Base-by-base conservation (phyloP, 2,329 filamentous ascomycete genomes). In the Cryphonectria japonica region DNA sequence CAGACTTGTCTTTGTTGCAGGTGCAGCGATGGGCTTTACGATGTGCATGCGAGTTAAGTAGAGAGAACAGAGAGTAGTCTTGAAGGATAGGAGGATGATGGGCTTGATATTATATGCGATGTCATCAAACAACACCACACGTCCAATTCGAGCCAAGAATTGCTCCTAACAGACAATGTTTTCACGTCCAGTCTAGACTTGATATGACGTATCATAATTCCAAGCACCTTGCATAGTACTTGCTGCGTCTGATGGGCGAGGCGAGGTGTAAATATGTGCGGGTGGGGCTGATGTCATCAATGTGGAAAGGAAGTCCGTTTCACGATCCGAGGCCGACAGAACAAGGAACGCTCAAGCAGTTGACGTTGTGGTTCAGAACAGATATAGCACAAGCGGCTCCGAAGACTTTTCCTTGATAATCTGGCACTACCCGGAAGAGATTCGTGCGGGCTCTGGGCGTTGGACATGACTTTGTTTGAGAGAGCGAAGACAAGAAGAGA, bases 21-120 rank as follows among this genome's bases (percentile, higher is more conserved):
- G 37, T 65, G 63, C 41, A 7, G 63, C 63, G 3, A 29, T 29
- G 41, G 63, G 63, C 41, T 52, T 65, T 29, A 43, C 43, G 26
- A 34, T 37, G 41, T 65, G 26, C 43, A 14, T 52, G 41, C 52
- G 37, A 65, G 39, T n/a, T n/a, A 29, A 43, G 52, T 13, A 29
- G 37, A 29, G 26, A 13, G 52, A 29, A 29, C 9, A 29, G 52
- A 29, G 26, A 26, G n/a, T 26, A 29, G 52, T 26, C 26, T 26
- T 26, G 11, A 9, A 14, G 50, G 22, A 9, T 22, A 16, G 37
- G 57, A 60, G 34, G 29, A 19, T 14, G 32, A 29, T 26, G n/a
- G 57, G 59, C 16, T 39, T 2, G 19, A n/a, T 34, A n/a, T 11
- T 9, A 5, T 37, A n/a, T 6, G 46, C 4, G 39, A 32, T 32